Conservation (phyloP, 176 grass and related monocot genomes). For the Poa annua region DNA sequence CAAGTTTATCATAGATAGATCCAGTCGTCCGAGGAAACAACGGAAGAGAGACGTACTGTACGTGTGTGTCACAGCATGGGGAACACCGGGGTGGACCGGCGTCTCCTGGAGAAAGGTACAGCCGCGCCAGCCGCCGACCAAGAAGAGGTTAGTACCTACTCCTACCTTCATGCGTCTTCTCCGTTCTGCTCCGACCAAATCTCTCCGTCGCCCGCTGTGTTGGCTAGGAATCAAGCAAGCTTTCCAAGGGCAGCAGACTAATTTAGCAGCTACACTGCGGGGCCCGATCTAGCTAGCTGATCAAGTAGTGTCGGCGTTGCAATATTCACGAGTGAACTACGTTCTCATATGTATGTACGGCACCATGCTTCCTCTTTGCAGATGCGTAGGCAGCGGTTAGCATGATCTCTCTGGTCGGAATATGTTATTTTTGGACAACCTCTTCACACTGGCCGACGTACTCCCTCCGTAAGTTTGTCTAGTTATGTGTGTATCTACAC, state of each 20-base stretch:
- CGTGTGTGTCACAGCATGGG: constrained; percentile 6
- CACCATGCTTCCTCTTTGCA: too few relatives aligned
- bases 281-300: too few relatives aligned
- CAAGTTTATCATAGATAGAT: neutral
- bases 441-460: too few relatives aligned
- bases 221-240: neutral
- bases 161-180: neutral
- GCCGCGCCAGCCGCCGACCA: neutral
- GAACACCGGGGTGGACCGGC: constrained; percentile 7
- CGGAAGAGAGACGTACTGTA: neutral
- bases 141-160: neutral
- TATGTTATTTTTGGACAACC: too few relatives aligned
- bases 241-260: neutral
- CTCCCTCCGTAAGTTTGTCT: too few relatives aligned
- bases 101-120: neutral
- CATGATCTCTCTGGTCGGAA: too few relatives aligned
- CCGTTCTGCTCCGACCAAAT: neutral
- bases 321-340: too few relatives aligned
- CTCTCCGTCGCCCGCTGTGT: neutral
- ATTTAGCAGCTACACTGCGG: too few relatives aligned
- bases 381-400: too few relatives aligned
- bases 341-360: too few relatives aligned
- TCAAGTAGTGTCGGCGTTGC: too few relatives aligned
- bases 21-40: neutral
- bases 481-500: too few relatives aligned